These are phyloP conservation scores for Podaxis rugospora DNA, from an alignment of 768 basidiomycete genomes.

Conservation along the genomic window DNA sequence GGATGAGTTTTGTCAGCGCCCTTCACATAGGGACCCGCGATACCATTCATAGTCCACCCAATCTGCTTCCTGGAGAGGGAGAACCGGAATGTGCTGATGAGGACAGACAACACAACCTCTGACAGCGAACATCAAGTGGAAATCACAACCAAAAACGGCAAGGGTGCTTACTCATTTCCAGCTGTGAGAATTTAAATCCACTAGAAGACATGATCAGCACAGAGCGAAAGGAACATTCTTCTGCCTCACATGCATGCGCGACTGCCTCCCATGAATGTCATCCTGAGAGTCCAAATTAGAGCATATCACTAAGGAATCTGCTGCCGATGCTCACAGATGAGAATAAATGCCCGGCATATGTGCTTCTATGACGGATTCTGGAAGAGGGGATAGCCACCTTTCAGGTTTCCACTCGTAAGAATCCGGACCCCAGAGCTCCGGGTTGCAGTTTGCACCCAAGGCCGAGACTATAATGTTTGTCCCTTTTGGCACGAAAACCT, in stretches of 20 bases:
- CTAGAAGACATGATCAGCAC: constrained; percentile 17
- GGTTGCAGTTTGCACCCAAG: constrained; percentile 25
- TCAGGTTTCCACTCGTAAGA: constrained; percentile 34
- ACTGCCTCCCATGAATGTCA: constrained; percentile 18
- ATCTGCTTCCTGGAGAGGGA: constrained; percentile 20
- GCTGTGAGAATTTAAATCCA: constrained; percentile 51
- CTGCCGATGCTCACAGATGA: constrained; percentile 10
- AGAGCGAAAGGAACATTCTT: neutral
- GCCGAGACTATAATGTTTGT: constrained; percentile 24
- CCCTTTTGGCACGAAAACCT: constrained; percentile 21
- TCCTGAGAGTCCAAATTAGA: constrained; percentile 9
- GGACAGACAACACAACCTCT: constrained; percentile 21
- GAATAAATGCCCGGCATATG: constrained; percentile 16
- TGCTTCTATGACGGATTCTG: constrained; percentile 21
- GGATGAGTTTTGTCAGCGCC: constrained; percentile 10
- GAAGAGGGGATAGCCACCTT: constrained; percentile 33
- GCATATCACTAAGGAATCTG: neutral
- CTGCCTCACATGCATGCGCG: constrained; percentile 15
- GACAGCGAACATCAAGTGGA: neutral
- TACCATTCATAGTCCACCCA: constrained; percentile 24
- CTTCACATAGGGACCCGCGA: constrained; percentile 18
- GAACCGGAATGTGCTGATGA: constrained; percentile 21
- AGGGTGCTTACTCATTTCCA: constrained; percentile 43
- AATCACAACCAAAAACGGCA: neutral
- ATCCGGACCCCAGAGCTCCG: constrained; percentile 32